Base-by-base conservation (phyloP, 2,329 filamentous ascomycete genomes). In the Sclerotinia minor region DNA sequence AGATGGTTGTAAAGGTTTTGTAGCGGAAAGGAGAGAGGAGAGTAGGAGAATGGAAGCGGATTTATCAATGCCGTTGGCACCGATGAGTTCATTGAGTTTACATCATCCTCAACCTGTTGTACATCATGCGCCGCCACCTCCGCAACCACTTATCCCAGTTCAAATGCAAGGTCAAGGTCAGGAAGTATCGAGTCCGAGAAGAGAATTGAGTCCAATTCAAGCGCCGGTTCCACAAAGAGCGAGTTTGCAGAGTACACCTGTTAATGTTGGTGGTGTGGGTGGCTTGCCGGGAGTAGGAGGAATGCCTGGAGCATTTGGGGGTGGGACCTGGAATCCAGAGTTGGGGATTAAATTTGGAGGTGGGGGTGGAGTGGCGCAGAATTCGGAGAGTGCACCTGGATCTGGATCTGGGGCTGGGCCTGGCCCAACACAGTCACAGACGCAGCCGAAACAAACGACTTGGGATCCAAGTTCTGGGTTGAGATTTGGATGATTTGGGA, bases 341-440 rank as follows among this genome's bases (percentile, higher is more conserved):
- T 89, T 92, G 83, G 91, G 90, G 0, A 95, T 96, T 74, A 89
- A 88, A 68, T 96, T 97, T 78, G 86, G 86, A 0, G 83, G 80
- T 19, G 71, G 3, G 72, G 70, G 41, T 47, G 59, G 52, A 8
- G 55, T 32, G 15, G 55, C 26, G 29, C 45, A 58, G 26, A 38
- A 29, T 47, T 17, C 15, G 9, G 52, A 49, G 45, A n/a, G n/a
- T 21, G 26, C 44, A n/a, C n/a, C 63, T 35, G 11, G 45, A 21
- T 38, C 63, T 35, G 11, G 45, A 21, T 38, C 11, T 38, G 38
- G 38, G 13, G 38, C 38, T 38, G 38, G 9, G 35, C 44, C 66
- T 67, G 45, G 60, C 50, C 24, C 65, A 38, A 17, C 49, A 24
- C 32, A 38, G 19, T 8, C 21, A 17, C 54, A 38, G 15, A n/a